Conservation (phyloP, 345 rosid genomes). For the Cardamine chenopodiifolia region DNA sequence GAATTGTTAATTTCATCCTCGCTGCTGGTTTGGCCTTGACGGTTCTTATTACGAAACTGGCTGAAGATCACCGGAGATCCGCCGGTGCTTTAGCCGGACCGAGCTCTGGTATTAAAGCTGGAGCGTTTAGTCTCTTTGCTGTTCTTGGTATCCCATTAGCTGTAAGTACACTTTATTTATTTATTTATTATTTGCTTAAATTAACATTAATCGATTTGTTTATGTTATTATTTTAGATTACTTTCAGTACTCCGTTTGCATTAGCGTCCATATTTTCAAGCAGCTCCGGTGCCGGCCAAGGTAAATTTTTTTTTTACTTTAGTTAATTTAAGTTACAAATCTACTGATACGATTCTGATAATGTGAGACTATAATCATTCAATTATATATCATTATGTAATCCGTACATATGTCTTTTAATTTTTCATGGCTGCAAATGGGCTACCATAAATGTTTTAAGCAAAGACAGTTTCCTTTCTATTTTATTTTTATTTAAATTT, state of each 20-base stretch:
- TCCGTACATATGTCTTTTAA: too few relatives aligned
- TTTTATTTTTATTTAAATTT: background rate
- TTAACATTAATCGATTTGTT: background rate
- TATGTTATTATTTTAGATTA: constrained; percentile 52
- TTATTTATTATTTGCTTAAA: too few relatives aligned
- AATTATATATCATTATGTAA: too few relatives aligned
- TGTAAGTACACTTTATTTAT: constrained; percentile 54
- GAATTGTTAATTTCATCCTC: constrained; percentile 61
- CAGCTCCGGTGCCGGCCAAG: constrained; percentile 74
- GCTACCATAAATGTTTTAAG: too few relatives aligned
- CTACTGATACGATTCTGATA: background rate
- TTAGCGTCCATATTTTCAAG: constrained; percentile 78
- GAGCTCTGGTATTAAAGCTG: constrained; percentile 46
- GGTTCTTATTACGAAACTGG: constrained; percentile 56
- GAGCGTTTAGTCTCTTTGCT: constrained; percentile 62
- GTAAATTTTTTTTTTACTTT: constrained; percentile 30
- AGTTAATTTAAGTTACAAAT: background rate
- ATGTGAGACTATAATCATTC: too few relatives aligned
- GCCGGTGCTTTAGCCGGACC: constrained; percentile 38
- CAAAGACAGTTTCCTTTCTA: too few relatives aligned
- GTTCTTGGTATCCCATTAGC: constrained; percentile 85
- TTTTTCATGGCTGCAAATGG: too few relatives aligned
- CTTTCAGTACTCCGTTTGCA: constrained; percentile 77
- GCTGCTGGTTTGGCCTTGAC: constrained; percentile 58
- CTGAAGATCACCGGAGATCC: constrained; percentile 46